These are phyloP conservation scores for Solidago caesia DNA, from an alignment of 129 eudicot species.

Conservation along the genomic window DNA sequence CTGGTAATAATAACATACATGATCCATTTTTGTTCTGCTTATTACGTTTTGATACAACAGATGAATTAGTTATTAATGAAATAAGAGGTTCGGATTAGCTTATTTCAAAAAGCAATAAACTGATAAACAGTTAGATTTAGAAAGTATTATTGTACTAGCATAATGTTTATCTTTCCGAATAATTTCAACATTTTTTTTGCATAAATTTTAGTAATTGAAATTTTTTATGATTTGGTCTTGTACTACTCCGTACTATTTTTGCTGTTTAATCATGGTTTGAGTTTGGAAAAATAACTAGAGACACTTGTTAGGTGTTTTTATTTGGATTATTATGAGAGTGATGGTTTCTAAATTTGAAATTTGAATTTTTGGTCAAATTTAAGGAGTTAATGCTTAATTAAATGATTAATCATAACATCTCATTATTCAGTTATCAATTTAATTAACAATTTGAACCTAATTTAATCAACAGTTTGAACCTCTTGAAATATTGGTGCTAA, in stretches of 20 bases:
- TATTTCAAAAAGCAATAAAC: not conserved
- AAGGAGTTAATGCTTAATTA: slow-evolving; percentile 21
- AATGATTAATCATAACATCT: slow-evolving; percentile 10
- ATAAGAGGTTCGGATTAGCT: too few relatives aligned
- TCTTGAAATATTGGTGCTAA: not conserved
- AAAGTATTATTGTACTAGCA: too few relatives aligned
- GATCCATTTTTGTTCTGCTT: not conserved
- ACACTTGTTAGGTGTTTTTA: not conserved
- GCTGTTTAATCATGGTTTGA: not conserved
- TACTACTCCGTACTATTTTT: not conserved
- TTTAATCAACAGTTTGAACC: not conserved
- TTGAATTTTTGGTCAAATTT: slow-evolving; percentile 6
- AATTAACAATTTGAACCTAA: not conserved
- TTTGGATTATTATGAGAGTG: slow-evolving; percentile 22
- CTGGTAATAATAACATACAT: slow-evolving; percentile 40
- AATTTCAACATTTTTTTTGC: too few relatives aligned
- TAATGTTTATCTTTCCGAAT: too few relatives aligned
- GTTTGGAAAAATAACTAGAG: not conserved
- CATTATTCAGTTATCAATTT: not conserved
- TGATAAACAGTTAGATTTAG: not conserved
- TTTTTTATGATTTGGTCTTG: not conserved
- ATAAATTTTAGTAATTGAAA: not conserved
- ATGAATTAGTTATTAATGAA: not conserved
- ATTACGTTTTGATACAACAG: not conserved
- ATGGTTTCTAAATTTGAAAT: slow-evolving; percentile 26